phyloP scores from a whole-genome alignment of 495 filamentous ascomycete genomes.

The Entonaema liquescens region DNA sequence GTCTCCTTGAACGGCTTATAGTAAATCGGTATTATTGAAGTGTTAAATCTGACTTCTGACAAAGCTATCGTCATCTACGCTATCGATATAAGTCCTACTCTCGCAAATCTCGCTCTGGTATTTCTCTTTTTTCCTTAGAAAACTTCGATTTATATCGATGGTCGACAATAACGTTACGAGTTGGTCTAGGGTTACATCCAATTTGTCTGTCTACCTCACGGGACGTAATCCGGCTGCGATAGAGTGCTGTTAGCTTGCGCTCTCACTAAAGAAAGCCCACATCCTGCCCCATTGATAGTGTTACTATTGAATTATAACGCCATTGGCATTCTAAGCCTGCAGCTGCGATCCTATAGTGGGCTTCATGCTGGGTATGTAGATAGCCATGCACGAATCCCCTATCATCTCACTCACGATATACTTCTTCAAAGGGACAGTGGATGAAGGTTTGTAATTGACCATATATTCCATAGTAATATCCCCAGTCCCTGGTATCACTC shows the following conservation, averaged over 20 bases:
- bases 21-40: neutral
- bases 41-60: neutral
- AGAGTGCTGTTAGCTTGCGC: too few species aligned
- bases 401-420: neutral
- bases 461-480: neutral
- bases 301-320: neutral
- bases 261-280: too few species aligned
- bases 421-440: neutral
- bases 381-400: neutral
- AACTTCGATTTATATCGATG: neutral
- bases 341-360: neutral
- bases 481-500: neutral
- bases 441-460: neutral
- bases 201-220: neutral
- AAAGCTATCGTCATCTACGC: neutral
- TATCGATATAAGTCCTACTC: neutral
- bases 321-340: neutral
- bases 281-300: neutral
- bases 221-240: too few species aligned
- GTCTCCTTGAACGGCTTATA: neutral
- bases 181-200: neutral
- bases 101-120: neutral
- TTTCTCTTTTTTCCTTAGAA: neutral
- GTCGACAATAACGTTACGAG: neutral
- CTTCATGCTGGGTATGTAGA: neutral